Conservation (phyloP, 352 stramenopile genomes). For the Pythium sukuiense region DNA sequence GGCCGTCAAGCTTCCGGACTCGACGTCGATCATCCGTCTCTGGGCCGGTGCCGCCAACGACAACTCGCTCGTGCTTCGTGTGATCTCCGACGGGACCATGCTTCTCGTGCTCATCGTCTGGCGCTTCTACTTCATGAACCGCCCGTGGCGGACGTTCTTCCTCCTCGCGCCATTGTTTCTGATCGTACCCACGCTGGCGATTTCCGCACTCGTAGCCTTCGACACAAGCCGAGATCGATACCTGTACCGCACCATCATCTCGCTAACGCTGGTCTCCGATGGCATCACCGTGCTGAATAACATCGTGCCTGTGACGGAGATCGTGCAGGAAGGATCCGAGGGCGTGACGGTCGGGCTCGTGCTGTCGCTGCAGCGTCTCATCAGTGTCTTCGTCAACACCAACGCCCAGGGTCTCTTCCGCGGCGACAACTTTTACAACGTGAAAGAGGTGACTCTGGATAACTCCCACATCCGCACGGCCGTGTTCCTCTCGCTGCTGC, state of each 20-base stretch:
- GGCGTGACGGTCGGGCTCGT: slow-evolving; percentile 31
- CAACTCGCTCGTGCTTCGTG: slow-evolving; percentile 37
- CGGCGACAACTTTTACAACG: slow-evolving; percentile 30
- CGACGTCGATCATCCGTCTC: slow-evolving; percentile 31
- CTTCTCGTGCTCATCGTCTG: slow-evolving; percentile 23
- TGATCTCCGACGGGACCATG: slow-evolving; percentile 13
- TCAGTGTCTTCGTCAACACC: slow-evolving; percentile 36
- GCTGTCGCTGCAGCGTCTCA: slow-evolving; percentile 30
- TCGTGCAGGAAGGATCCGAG: slow-evolving; percentile 32
- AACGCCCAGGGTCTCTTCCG: slow-evolving; percentile 31
- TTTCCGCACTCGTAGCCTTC: slow-evolving; percentile 17
- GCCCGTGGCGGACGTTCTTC: slow-evolving; percentile 25
- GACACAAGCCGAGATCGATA: slow-evolving; percentile 17
- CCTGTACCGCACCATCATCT: slow-evolving; percentile 25
- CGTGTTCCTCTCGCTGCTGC: slow-evolving; percentile 31
- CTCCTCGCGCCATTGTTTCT: slow-evolving; percentile 18
- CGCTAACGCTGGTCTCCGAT: slow-evolving; percentile 31
- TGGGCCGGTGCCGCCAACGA: slow-evolving; percentile 44
- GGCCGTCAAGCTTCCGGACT: slow-evolving; percentile 48
- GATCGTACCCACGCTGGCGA: slow-evolving; percentile 19
- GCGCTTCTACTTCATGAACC: slow-evolving; percentile 29
- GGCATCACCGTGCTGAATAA: slow-evolving; percentile 33
- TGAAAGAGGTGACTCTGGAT: slow-evolving; percentile 22
- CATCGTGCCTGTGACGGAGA: slow-evolving; percentile 38
- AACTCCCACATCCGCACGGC: slow-evolving; percentile 14